phyloP scores from a whole-genome alignment of 148 eudicot genomes.

The Fagopyrum tataricum region DNA sequence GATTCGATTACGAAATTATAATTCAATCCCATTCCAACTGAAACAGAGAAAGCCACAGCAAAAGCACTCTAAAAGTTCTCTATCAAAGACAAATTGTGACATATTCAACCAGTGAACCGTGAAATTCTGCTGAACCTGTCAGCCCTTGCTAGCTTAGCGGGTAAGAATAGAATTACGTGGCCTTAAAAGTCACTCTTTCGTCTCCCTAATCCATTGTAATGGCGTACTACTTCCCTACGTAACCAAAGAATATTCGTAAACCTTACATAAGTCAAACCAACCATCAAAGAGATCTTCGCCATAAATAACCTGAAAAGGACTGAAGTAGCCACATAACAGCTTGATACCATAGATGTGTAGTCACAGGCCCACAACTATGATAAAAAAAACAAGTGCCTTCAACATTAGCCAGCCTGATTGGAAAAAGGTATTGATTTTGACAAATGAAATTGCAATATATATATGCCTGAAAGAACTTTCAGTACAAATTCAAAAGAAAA shows the following conservation, averaged over 20 bases:
- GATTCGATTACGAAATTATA: too few species aligned
- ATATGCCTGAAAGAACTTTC: neutral
- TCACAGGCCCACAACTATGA: slow-evolving; percentile 6
- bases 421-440: neutral
- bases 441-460: neutral
- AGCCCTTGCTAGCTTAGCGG: too few species aligned
- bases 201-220: too few species aligned
- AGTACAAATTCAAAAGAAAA: neutral
- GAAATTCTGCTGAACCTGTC: too few species aligned
- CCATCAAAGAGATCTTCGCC: neutral
- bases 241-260: neutral
- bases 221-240: neutral
- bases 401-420: neutral
- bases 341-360: neutral
- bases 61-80: neutral
- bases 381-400: neutral
- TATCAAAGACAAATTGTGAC: neutral
- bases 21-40: neutral
- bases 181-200: too few species aligned
- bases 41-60: neutral
- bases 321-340: neutral
- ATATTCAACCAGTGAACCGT: neutral
- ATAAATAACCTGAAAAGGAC: neutral
- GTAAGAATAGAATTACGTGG: too few species aligned
- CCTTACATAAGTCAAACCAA: neutral